Evolutionary conservation across 1,139 yeast species (phyloP).

Genomic region (Arxiozyma slooffiae): DNA sequence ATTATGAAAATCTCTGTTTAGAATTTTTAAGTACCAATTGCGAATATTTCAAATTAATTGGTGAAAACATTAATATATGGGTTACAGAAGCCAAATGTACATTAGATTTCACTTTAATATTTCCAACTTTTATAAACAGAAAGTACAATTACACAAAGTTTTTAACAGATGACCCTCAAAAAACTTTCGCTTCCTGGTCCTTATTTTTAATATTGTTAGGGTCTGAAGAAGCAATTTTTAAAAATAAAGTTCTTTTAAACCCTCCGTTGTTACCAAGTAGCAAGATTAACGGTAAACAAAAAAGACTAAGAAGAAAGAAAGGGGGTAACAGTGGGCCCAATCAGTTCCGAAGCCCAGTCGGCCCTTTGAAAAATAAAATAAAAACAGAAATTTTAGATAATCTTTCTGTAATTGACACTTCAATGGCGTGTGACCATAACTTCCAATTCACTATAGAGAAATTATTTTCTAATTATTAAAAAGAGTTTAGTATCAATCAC

Average conservation of each 20-base stretch:
- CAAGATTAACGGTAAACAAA: background rate
- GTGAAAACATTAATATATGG: constrained; percentile 1
- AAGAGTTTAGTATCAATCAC: no score
- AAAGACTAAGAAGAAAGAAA: background rate
- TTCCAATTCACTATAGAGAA: background rate
- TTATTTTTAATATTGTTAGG: background rate
- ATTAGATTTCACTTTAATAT: no score
- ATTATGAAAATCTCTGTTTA: constrained; percentile 1
- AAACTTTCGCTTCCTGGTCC: background rate
- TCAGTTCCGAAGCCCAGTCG: background rate
- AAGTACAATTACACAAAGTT: background rate
- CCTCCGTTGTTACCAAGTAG: background rate
- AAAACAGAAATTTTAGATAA: background rate
- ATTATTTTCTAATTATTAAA: background rate
- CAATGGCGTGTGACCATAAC: background rate
- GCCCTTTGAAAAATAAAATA: background rate
- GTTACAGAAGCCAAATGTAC: background rate
- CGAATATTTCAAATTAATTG: background rate
- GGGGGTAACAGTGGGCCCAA: constrained; percentile 1
- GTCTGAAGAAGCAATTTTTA: background rate
- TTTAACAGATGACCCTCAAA: background rate
- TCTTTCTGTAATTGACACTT: background rate
- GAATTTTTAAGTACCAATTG: background rate
- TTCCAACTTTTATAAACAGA: background rate
- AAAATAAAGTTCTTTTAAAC: background rate